A percentile compares a stretch with the other conserved stretches of the same genome.
These are phyloP conservation scores for Pistacia vera DNA, from an alignment of 345 rosid species.

Conservation along the genomic window DNA sequence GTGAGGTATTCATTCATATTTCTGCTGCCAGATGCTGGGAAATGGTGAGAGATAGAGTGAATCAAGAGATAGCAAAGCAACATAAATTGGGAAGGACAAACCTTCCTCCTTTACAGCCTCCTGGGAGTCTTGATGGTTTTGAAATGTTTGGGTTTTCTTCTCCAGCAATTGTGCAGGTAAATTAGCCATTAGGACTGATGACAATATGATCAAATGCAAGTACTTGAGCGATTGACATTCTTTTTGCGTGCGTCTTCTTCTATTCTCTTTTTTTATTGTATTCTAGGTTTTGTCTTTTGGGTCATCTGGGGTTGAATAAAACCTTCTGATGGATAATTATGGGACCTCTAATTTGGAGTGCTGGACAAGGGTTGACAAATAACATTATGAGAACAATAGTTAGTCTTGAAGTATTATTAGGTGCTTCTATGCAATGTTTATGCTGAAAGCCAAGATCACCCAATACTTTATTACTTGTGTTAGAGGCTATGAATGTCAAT, in stretches of 20 bases:
- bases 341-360: background rate
- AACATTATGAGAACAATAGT: background rate
- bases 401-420: background rate
- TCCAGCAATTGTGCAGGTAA: conserved; percentile 93
- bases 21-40: conserved; percentile 96
- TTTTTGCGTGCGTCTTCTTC: background rate
- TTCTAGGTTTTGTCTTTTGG: too few relatives aligned
- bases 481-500: too few relatives aligned
- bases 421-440: background rate
- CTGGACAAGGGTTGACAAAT: background rate
- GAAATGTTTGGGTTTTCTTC: conserved; percentile 98
- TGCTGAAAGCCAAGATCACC: background rate
- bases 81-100: conserved; percentile 73
- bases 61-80: conserved; percentile 86
- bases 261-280: too few relatives aligned
- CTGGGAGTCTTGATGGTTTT: conserved; percentile 95
- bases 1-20: conserved; percentile 84
- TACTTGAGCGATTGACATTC: background rate
- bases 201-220: background rate
- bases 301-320: background rate
- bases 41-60: conserved; percentile 93
- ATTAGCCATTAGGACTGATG: conserved; percentile 1
- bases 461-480: too few relatives aligned
- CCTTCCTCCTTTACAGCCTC: conserved; percentile 94
- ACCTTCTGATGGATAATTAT: background rate